Conservation (phyloP, 306 rosid species). For the Rosa rugosa region DNA sequence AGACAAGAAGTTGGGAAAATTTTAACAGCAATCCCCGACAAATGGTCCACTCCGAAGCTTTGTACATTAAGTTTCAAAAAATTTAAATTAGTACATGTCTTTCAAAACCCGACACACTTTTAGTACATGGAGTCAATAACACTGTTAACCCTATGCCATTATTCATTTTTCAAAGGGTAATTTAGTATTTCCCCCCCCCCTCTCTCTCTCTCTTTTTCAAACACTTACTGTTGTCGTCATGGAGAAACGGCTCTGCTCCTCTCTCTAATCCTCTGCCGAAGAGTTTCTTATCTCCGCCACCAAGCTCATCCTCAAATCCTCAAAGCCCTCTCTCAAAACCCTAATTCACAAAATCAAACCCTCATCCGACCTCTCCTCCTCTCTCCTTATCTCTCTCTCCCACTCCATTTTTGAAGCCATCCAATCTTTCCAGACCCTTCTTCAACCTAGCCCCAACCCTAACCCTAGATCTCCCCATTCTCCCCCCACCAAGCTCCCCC, state of each 20-base stretch:
- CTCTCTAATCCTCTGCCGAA: slow-evolving; percentile 59
- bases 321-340: slow-evolving; percentile 64
- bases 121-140: too few relatives aligned
- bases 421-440: slow-evolving; percentile 38
- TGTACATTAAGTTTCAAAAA: too few relatives aligned
- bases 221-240: slow-evolving; percentile 10
- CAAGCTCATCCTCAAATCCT: slow-evolving; percentile 51
- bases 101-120: too few relatives aligned
- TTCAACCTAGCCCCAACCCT: slow-evolving; percentile 8
- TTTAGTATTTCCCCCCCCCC: too few relatives aligned
- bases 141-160: too few relatives aligned
- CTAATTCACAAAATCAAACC: slow-evolving; percentile 57
- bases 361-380: slow-evolving; percentile 51
- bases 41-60: too few relatives aligned
- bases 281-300: slow-evolving; percentile 57
- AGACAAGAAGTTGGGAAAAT: too few relatives aligned
- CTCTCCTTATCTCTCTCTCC: too few relatives aligned
- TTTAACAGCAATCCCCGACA: too few relatives aligned
- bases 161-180: too few relatives aligned
- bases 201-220: not conserved
- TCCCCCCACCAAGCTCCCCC: slow-evolving; percentile 71
- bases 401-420: slow-evolving; percentile 47
- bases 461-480: too few relatives aligned
- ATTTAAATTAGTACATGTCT: too few relatives aligned
- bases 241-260: slow-evolving; percentile 79